Percentiles rank a stretch among this genome's conserved stretches.
Conservation (phyloP, 148 eudicot species). For the Rhododendron ferrugineum region DNA sequence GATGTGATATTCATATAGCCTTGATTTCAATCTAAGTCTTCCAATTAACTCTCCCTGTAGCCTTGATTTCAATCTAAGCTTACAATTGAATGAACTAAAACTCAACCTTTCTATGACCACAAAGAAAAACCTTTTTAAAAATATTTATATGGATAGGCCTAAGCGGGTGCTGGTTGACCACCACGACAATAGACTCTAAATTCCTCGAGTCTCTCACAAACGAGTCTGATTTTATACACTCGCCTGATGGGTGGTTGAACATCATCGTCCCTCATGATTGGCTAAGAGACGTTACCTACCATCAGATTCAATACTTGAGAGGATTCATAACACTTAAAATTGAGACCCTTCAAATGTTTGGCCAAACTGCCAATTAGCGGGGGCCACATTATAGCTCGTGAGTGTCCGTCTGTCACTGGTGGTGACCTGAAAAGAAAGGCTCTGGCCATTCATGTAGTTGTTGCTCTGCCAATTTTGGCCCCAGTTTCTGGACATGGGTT, state of each 20-base stretch:
- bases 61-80: not conserved
- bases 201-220: not conserved
- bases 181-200: constrained; percentile 26
- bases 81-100: not conserved
- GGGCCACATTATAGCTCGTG: constrained; percentile 25
- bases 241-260: not conserved
- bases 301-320: not conserved
- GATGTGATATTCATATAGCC: not conserved
- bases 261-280: not conserved
- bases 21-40: not conserved
- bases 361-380: constrained; percentile 31
- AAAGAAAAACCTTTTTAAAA: not conserved
- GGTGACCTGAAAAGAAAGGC: constrained; percentile 25
- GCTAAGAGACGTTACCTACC: not conserved
- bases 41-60: not conserved
- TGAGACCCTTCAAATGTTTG: constrained; percentile 32
- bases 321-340: not conserved
- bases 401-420: constrained; percentile 31
- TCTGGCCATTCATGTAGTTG: constrained; percentile 28
- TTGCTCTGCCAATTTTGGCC: constrained; percentile 43
- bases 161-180: constrained; percentile 39
- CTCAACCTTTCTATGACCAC: not conserved
- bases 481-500: constrained; percentile 36
- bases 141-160: constrained; percentile 6
- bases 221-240: not conserved